Conservation (phyloP, 139 green algal genomes). For the Chlorella vulgaris region DNA sequence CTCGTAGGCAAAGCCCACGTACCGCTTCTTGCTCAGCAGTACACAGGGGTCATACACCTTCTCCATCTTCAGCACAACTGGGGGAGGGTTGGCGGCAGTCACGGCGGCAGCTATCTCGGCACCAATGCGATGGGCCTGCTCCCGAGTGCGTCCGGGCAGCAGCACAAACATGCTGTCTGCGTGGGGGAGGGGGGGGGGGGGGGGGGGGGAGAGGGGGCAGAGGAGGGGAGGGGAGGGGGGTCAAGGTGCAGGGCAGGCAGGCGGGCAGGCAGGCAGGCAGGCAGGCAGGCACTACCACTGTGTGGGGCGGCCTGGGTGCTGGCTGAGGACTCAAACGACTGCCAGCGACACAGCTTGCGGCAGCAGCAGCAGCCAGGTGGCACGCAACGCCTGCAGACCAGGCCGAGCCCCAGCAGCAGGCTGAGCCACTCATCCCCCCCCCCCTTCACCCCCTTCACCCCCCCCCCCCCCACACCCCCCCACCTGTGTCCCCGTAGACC, state of each 20-base stretch:
- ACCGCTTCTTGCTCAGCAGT: conserved; percentile 98
- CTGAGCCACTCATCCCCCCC: not conserved
- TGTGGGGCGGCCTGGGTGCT: too few relatives aligned
- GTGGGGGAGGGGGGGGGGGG: not conserved
- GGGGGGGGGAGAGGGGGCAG: not conserved
- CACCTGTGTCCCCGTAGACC: conserved; percentile 84
- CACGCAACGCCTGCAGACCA: too few relatives aligned
- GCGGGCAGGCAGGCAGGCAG: too few relatives aligned
- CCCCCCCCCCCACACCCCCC: not conserved
- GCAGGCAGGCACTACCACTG: too few relatives aligned
- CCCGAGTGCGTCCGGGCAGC: conserved; percentile 73
- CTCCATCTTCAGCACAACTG: conserved; percentile 94
- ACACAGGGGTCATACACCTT: conserved; percentile 97
- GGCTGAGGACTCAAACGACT: too few relatives aligned
- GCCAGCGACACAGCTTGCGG: too few relatives aligned
- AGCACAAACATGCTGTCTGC: conserved; percentile 93
- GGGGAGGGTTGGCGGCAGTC: conserved; percentile 86
- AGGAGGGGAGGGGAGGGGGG: too few relatives aligned
- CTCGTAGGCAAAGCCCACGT: conserved; percentile 94
- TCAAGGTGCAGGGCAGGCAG: too few relatives aligned
- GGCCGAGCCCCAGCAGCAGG: not conserved
- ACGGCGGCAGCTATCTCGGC: conserved; percentile 86
- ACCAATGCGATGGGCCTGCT: conserved; percentile 86
- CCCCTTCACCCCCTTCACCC: not conserved
- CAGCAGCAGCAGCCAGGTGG: too few relatives aligned